These are phyloP conservation scores for Tulasnella sp. DNA, from an alignment of 768 basidiomycete species.

Conservation along the genomic window DNA sequence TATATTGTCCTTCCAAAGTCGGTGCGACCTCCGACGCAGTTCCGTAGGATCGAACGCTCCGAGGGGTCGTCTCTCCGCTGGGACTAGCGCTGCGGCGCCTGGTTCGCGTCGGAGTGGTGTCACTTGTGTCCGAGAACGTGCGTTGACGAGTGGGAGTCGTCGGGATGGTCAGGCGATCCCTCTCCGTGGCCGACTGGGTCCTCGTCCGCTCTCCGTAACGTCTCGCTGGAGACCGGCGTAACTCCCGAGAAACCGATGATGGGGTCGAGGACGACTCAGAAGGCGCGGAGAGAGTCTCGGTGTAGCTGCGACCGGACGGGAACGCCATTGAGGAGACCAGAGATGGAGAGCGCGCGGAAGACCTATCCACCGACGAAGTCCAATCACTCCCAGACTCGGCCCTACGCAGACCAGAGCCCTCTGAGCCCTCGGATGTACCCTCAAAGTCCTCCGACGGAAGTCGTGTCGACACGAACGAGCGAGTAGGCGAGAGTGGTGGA, in stretches of 20 bases:
- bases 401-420: not conserved
- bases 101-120: not conserved
- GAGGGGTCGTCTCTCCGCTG: not conserved
- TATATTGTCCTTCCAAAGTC: not conserved
- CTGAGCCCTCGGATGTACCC: not conserved
- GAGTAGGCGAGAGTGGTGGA: not conserved
- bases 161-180: not conserved
- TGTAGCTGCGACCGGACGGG: not conserved
- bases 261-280: not conserved
- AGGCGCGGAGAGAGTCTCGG: not conserved
- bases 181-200: not conserved
- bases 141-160: not conserved
- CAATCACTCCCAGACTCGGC: not conserved
- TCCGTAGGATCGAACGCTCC: not conserved
- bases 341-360: not conserved
- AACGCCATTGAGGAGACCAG: not conserved
- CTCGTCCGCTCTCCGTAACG: not conserved
- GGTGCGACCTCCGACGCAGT: not conserved
- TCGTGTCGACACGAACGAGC: not conserved
- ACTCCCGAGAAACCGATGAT: not conserved
- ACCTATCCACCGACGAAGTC: too few relatives aligned
- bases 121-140: not conserved
- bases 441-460: not conserved
- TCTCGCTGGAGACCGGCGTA: not conserved
- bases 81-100: not conserved